These are phyloP conservation scores for Galium porrigens DNA, from an alignment of 305 asterid genomes.

Conservation along the genomic window DNA sequence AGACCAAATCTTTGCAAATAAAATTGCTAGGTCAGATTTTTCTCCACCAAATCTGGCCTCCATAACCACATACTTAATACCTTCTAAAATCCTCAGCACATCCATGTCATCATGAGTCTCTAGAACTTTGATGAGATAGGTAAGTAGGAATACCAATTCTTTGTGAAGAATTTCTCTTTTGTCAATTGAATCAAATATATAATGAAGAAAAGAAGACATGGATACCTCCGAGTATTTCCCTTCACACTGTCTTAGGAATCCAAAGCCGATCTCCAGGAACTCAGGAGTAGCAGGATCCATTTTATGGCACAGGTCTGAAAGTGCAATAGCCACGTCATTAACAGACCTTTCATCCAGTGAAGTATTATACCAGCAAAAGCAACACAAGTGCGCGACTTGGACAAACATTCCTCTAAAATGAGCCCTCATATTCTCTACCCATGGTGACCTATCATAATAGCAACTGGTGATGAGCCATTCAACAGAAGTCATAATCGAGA, in stretches of 20 bases:
- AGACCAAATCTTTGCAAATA: slow-evolving; percentile 13
- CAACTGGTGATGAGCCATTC: not conserved
- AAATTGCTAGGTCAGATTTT: not conserved
- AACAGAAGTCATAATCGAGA: not conserved
- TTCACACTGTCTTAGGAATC: not conserved
- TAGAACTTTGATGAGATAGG: not conserved
- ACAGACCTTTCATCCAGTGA: not conserved
- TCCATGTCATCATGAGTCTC: not conserved
- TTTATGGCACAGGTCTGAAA: not conserved
- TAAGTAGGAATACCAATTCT: not conserved
- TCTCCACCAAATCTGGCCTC: not conserved
- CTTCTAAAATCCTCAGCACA: too few species aligned
- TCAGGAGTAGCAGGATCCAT: slow-evolving; percentile 3
- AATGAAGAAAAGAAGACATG: not conserved
- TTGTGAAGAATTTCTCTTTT: not conserved
- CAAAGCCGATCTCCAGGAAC: not conserved
- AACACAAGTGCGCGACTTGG: not conserved
- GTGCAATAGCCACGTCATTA: not conserved
- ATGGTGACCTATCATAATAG: not conserved
- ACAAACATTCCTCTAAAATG: not conserved
- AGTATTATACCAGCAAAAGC: not conserved
- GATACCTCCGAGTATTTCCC: not conserved
- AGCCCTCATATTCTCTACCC: not conserved
- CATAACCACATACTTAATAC: not conserved
- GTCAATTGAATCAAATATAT: not conserved